These are phyloP conservation scores for Cubamyces sp. DNA, from an alignment of 768 basidiomycete species.

Conservation along the genomic window DNA sequence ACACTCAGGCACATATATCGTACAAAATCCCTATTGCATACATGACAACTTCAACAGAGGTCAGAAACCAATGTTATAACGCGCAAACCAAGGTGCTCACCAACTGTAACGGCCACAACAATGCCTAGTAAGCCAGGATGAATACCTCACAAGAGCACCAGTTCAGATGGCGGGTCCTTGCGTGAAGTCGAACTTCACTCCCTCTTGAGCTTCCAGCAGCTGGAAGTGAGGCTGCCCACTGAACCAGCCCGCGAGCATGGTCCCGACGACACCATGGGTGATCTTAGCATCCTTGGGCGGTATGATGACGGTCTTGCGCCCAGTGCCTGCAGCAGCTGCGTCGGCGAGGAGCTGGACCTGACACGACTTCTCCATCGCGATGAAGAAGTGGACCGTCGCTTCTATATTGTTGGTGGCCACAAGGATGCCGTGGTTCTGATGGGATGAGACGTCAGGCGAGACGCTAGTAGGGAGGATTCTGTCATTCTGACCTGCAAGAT, in stretches of 20 bases:
- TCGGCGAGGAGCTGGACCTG: constrained; percentile 37
- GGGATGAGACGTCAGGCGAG: not conserved
- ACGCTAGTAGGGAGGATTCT: not conserved
- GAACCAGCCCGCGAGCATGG: constrained; percentile 41
- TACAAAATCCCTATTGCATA: too few relatives aligned
- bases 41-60: too few relatives aligned
- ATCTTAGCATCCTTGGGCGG: constrained; percentile 30
- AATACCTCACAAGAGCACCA: too few relatives aligned
- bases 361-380: constrained; percentile 36
- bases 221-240: constrained; percentile 43
- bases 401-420: constrained; percentile 33
- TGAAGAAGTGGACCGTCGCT: constrained; percentile 32
- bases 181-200: constrained; percentile 26
- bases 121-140: too few relatives aligned
- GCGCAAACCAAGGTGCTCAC: too few relatives aligned
- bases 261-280: constrained; percentile 26
- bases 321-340: constrained; percentile 33
- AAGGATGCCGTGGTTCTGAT: constrained; percentile 36
- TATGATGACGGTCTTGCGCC: constrained; percentile 30
- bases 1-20: too few relatives aligned
- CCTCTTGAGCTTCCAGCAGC: constrained; percentile 42
- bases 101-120: too few relatives aligned
- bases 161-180: not conserved
- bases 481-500: constrained; percentile 27
- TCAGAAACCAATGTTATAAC: too few relatives aligned